Evolutionary conservation across 768 basidiomycete species (phyloP).

Genomic region (Clitopilus passeckerianus): DNA sequence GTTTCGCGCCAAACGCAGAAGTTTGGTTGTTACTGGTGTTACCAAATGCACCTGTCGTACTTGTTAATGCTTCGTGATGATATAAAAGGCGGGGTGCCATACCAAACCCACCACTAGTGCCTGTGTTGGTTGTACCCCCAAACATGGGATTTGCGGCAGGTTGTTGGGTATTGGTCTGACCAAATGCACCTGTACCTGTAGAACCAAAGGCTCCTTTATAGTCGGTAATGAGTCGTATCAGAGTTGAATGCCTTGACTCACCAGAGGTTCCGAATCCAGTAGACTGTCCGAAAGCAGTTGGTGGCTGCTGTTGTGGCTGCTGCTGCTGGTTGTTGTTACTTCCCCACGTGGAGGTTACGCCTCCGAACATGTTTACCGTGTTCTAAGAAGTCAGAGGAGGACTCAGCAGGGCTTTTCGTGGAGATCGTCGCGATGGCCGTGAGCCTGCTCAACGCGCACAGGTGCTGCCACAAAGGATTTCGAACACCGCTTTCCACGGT

Average conservation of each 20-base stretch:
- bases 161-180: constrained; percentile 54
- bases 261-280: constrained; percentile 55
- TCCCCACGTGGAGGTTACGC: constrained; percentile 61
- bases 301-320: constrained; percentile 51
- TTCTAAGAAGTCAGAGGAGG: neutral
- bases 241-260: constrained; percentile 24
- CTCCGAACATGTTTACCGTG: constrained; percentile 52
- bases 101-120: constrained; percentile 37
- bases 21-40: constrained; percentile 27
- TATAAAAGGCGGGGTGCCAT: constrained; percentile 16
- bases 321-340: constrained; percentile 45
- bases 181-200: constrained; percentile 50
- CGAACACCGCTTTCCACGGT: constrained; percentile 27
- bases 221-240: constrained; percentile 16
- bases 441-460: constrained; percentile 9
- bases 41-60: constrained; percentile 38
- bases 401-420: constrained; percentile 6
- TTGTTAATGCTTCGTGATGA: constrained; percentile 8
- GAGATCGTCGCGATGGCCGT: constrained; percentile 8
- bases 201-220: constrained; percentile 44
- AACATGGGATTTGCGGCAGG: constrained; percentile 78
- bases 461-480: constrained; percentile 22
- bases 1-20: constrained; percentile 65
- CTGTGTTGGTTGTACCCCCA: constrained; percentile 45
- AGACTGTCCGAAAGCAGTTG: constrained; percentile 68